phyloP scores from a whole-genome alignment of 2,329 filamentous ascomycete species.

The Ophiocordyceps camponoti-floridani region DNA sequence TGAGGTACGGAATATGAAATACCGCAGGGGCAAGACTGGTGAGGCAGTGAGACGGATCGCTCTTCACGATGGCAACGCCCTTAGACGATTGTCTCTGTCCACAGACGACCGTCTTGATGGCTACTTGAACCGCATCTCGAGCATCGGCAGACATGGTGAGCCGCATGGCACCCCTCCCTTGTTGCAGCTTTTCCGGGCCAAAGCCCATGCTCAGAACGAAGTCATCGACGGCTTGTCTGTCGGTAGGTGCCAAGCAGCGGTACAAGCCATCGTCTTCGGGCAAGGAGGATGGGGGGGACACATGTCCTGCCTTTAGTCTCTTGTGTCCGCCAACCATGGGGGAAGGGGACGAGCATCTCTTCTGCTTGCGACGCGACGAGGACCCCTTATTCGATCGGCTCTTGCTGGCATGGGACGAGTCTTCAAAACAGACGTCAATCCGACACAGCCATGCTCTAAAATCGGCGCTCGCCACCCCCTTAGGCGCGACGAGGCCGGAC shows the following conservation, averaged over 20 bases:
- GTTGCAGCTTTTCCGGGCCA: background rate
- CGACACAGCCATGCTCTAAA: constrained; percentile 11
- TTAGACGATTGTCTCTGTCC: constrained; percentile 8
- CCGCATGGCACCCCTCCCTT: background rate
- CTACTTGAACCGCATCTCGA: constrained; percentile 4
- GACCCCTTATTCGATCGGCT: background rate
- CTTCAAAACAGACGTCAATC: constrained; percentile 7
- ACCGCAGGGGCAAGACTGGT: constrained; percentile 14
- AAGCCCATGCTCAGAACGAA: constrained; percentile 10
- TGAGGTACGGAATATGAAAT: constrained; percentile 17
- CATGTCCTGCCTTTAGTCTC: constrained; percentile 2
- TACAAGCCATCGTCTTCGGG: constrained; percentile 1
- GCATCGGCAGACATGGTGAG: background rate
- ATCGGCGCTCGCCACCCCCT: constrained; percentile 7
- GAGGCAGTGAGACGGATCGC: constrained; percentile 8
- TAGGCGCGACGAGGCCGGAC: constrained; percentile 13
- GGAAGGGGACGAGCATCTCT: background rate
- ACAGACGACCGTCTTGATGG: constrained; percentile 10
- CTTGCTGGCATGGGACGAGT: background rate
- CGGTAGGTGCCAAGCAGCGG: constrained; percentile 5
- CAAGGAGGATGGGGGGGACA: too few species aligned
- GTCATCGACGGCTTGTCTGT: constrained; percentile 11
- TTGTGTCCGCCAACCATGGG: background rate
- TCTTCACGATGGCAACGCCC: constrained; percentile 6
- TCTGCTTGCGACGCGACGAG: background rate